A percentile compares a stretch with the other conserved stretches of the same genome.
Evolutionary conservation across 1,284 basidiomycete genomes (phyloP).

Genomic region (Cystobasidiaceae sp.): DNA sequence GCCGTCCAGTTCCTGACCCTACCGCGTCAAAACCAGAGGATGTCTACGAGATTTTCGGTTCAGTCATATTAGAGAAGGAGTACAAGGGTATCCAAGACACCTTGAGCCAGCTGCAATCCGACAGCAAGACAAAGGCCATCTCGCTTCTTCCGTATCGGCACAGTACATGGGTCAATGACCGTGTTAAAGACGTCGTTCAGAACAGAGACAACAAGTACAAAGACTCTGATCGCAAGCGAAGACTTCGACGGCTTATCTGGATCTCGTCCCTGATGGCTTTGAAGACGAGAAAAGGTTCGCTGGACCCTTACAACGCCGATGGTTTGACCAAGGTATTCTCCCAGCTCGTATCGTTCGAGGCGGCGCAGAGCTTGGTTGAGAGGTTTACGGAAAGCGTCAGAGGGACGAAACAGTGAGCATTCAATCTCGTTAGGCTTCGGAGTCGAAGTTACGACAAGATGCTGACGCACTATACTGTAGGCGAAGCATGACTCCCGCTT

Average conservation of each 20-base stretch:
- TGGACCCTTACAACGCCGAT: conserved; percentile 3
- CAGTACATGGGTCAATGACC: conserved; percentile 27
- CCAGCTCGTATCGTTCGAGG: conserved; percentile 27
- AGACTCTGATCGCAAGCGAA: not conserved
- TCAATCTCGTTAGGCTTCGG: conserved; percentile 1
- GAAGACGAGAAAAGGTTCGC: not conserved
- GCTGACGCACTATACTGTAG: conserved; percentile 46
- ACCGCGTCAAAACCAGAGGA: conserved; percentile 14
- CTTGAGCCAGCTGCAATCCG: not conserved
- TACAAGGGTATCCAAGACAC: conserved; percentile 11
- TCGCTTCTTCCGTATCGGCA: conserved; percentile 8
- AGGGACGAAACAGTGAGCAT: conserved; percentile 16
- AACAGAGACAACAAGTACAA: conserved; percentile 1
- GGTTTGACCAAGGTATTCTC: conserved; percentile 6
- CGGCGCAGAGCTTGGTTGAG: conserved; percentile 15
- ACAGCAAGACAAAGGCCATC: not conserved
- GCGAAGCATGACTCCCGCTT: conserved; percentile 62
- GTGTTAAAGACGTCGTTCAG: conserved; percentile 12
- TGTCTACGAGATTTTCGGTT: conserved; percentile 17
- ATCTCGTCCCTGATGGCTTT: conserved; percentile 13
- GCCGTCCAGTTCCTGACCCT: conserved; percentile 16
- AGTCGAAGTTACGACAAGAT: not conserved
- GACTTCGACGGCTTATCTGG: conserved; percentile 14
- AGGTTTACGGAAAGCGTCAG: conserved; percentile 21
- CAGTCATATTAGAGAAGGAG: conserved; percentile 19